Conservation (phyloP, 2,329 filamentous ascomycete species). For the Ceratocystis huliohia region DNA sequence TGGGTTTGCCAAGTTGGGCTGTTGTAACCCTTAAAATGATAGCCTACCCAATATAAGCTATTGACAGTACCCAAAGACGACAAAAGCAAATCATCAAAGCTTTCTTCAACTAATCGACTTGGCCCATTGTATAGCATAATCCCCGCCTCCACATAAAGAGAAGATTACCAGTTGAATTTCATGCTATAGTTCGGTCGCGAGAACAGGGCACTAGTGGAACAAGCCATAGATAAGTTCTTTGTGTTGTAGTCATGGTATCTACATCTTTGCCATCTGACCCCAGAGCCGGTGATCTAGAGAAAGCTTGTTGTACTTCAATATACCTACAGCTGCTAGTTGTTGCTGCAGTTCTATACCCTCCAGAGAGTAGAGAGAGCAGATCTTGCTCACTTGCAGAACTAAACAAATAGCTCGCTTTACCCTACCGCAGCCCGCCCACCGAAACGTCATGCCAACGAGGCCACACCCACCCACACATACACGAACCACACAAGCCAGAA, state of each 20-base stretch:
- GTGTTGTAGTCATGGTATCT: background rate
- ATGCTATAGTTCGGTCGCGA: background rate
- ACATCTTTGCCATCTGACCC: background rate
- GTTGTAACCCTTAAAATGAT: too few species aligned
- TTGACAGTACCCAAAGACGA: too few species aligned
- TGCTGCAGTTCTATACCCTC: background rate
- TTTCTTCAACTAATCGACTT: too few species aligned
- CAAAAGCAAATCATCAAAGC: too few species aligned
- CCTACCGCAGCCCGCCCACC: background rate
- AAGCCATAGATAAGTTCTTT: background rate
- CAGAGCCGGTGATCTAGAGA: background rate
- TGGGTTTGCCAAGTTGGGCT: too few species aligned
- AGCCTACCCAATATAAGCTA: too few species aligned
- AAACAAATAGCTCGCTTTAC: background rate
- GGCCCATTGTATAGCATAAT: too few species aligned
- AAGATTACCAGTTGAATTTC: background rate
- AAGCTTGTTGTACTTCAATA: background rate
- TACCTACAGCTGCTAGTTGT: background rate
- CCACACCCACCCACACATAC: background rate
- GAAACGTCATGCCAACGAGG: background rate
- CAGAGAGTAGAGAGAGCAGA: background rate
- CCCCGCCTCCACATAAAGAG: background rate
- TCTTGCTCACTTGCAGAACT: background rate
- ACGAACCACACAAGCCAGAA: background rate
- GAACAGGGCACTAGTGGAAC: background rate